Evolutionary conservation across 768 basidiomycete genomes (phyloP), one percentile per base, ranked within the genome.

Genomic region (Boletales sp.): DNA sequence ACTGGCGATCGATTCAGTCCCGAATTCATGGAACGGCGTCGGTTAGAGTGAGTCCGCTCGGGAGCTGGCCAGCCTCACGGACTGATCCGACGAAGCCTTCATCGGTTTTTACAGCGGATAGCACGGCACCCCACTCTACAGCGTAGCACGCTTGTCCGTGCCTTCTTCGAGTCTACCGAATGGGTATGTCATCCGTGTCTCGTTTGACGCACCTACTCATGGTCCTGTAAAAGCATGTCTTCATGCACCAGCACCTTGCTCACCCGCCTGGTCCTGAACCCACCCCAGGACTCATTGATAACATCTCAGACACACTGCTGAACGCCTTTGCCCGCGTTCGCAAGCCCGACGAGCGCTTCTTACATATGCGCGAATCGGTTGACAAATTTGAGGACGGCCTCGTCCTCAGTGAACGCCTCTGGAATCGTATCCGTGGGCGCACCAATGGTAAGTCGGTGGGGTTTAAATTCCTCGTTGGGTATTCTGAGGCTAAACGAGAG

Each of bases 321-420:
- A 98, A 98, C 64, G 94, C 95, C 2, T 99, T 99, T 66, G 81
- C 93, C 21, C 87, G 88, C 41, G 91, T 98, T 17, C 87, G 93
- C 54, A 99, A 99, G 68, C 95, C 96, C 1, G 96, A 99, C 63
- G 93, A 94, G 58, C 83, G 96, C 32, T 99, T 99, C 67, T 74
- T 97, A 19, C 74, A 82, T 40, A 95, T 99, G 87, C 81, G 90
- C 30, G 92, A 95, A 66, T 77, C 77, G 41, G 86, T 98, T 19
- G 94, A 98, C 71, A 90, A 94, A 70, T 98, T 95, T 57, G 96
- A 99, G 66, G 96, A 98, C 49, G 92, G 93, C n/a, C 72, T 98
- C 35, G 72, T 75, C 4, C 70, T 82, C 9, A 83, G 90, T 14
- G 96, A 98, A 56, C 79, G 93, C 15, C 72, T 94, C 25, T 93